A percentile compares a stretch with the other conserved stretches of the same genome.
Conservation (phyloP, 2,329 filamentous ascomycete species). For the Penicillium sp. region DNA sequence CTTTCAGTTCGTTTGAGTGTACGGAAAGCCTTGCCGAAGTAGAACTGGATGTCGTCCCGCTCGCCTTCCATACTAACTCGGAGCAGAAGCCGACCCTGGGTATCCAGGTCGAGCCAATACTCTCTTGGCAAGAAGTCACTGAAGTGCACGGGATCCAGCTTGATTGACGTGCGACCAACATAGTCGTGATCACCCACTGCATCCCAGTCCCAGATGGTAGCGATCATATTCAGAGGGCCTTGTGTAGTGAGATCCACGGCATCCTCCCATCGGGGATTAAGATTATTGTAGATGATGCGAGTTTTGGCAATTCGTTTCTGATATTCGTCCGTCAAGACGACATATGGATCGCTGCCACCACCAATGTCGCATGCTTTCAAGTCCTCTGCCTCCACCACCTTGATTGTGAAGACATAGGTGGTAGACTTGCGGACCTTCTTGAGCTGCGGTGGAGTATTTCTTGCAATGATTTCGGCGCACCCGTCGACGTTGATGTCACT, state of each 20-base stretch:
- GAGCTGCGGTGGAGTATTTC: conserved; percentile 69
- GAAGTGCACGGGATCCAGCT: conserved; percentile 97
- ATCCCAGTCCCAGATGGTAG: conserved; percentile 98
- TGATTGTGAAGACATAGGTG: conserved; percentile 97
- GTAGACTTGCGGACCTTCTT: conserved; percentile 67
- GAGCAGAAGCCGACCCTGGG: conserved; percentile 83
- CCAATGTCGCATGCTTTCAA: conserved; percentile 97
- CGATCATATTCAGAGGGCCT: conserved; percentile 88
- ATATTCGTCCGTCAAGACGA: conserved; percentile 95
- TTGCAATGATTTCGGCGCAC: conserved; percentile 78
- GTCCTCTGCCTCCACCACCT: conserved; percentile 96
- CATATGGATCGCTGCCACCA: conserved; percentile 92
- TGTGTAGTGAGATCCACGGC: conserved; percentile 93
- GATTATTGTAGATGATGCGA: conserved; percentile 80
- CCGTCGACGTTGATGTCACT: conserved; percentile 86
- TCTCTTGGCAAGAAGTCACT: conserved; percentile 92
- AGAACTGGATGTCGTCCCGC: conserved; percentile 96
- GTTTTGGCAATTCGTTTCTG: conserved; percentile 96
- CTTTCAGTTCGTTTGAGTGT: conserved; percentile 92
- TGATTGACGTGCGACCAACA: conserved; percentile 92
- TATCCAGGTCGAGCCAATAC: conserved; percentile 97
- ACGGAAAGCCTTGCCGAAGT: conserved; percentile 95
- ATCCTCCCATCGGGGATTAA: conserved; percentile 97
- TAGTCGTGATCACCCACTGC: conserved; percentile 97
- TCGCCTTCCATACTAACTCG: conserved; percentile 98